phyloP scores from a whole-genome alignment of 1,284 basidiomycete species.

The Malassezia furfur region DNA sequence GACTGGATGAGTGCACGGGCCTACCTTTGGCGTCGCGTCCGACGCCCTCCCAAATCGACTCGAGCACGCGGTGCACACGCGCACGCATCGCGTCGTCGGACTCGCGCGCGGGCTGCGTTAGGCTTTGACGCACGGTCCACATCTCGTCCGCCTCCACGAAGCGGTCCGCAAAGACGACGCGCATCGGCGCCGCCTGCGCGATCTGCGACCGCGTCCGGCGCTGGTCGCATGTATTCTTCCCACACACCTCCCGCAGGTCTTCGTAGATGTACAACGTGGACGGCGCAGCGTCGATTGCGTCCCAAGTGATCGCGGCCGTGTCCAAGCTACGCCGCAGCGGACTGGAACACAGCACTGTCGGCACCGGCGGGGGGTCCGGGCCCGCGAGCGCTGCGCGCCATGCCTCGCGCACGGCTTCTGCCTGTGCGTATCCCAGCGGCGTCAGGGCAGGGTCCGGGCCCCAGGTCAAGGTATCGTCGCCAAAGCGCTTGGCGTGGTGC shows the following conservation, averaged over 20 bases:
- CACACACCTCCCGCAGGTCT: slow-evolving; percentile 4
- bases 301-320: background rate
- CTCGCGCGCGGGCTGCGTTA: slow-evolving; percentile 6
- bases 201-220: too few relatives aligned
- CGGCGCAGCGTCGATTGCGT: background rate
- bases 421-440: background rate
- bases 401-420: background rate
- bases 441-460: slow-evolving; percentile 13
- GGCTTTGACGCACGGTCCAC: slow-evolving; percentile 6
- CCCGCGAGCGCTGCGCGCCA: background rate
- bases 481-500: background rate
- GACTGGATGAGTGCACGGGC: background rate
- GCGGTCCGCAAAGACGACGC: background rate
- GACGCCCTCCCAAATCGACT: slow-evolving; percentile 1
- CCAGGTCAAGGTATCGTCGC: background rate
- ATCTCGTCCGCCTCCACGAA: slow-evolving; percentile 7
- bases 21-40: background rate
- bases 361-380: background rate
- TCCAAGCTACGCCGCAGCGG: slow-evolving; percentile 1
- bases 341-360: slow-evolving; percentile 2
- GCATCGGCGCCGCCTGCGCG: background rate
- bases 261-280: background rate
- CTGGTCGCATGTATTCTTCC: slow-evolving; percentile 10
- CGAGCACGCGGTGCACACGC: slow-evolving; percentile 2
- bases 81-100: slow-evolving; percentile 8